These are phyloP conservation scores for Porcisia deanei DNA, from an alignment of 208 protist species.

Conservation along the genomic window DNA sequence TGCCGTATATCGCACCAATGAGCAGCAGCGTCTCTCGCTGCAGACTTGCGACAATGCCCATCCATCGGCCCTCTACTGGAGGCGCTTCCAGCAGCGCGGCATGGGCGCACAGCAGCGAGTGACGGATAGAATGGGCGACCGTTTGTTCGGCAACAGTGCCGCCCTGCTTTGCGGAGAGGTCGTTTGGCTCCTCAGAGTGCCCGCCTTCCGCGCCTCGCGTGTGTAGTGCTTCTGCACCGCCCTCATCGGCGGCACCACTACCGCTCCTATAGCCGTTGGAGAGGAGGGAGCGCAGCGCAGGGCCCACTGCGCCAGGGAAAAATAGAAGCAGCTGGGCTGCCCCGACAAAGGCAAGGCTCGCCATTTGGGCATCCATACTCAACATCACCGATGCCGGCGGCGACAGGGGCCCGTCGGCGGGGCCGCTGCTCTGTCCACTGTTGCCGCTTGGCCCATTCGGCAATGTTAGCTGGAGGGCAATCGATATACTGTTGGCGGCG, in stretches of 20 bases:
- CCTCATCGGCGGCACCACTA: not conserved
- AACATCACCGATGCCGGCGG: not conserved
- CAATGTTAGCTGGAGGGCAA: conserved; percentile 67
- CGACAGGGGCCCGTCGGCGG: conserved; percentile 1
- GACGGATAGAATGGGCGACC: conserved; percentile 57
- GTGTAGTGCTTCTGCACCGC: not conserved
- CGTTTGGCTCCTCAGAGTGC: not conserved
- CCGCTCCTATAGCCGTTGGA: conserved; percentile 5
- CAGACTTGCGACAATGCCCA: conserved; percentile 41
- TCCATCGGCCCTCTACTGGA: conserved; percentile 36
- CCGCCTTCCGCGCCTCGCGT: conserved; percentile 8
- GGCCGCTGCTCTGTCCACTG: not conserved
- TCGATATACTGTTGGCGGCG: conserved; percentile 81
- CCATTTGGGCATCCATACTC: conserved; percentile 35
- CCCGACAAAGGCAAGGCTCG: conserved; percentile 52
- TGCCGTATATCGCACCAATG: conserved; percentile 64
- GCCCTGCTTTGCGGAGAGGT: not conserved
- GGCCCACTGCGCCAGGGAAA: conserved; percentile 58
- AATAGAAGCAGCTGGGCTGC: conserved; percentile 71
- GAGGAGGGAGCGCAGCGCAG: conserved; percentile 53
- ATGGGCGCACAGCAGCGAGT: conserved; percentile 64
- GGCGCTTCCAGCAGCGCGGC: conserved; percentile 48
- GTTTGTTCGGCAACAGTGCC: conserved; percentile 43
- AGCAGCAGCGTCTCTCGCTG: conserved; percentile 59
- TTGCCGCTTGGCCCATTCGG: not conserved